Evolutionary conservation across 176 grass and related monocot species (phyloP).

Genomic region (Musa schizocarpa): DNA sequence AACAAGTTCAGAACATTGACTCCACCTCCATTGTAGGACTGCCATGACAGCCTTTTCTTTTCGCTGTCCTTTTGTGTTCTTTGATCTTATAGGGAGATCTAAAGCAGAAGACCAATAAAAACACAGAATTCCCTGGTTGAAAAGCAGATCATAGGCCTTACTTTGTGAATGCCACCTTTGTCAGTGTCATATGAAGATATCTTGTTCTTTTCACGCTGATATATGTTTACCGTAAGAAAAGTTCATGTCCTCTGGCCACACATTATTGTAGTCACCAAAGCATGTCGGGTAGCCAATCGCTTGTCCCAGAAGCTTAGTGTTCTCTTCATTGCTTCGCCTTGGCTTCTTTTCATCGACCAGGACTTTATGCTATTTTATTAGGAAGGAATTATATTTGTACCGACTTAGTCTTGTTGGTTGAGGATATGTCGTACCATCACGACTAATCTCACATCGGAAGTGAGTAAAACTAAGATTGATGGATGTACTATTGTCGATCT

Average conservation of each 20-base stretch:
- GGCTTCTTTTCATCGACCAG: not conserved
- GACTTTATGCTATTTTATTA: too few relatives aligned
- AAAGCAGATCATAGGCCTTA: not conserved
- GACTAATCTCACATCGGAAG: too few relatives aligned
- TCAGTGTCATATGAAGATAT: not conserved
- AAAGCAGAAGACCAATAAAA: not conserved
- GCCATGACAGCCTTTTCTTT: constrained; percentile 7
- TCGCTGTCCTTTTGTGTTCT: not conserved
- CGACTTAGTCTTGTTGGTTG: too few relatives aligned
- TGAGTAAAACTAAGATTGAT: too few relatives aligned
- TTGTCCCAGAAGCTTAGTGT: not conserved
- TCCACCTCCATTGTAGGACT: not conserved
- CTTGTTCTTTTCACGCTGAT: too few relatives aligned
- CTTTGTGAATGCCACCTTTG: not conserved
- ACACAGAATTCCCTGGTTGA: not conserved
- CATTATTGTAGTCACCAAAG: too few relatives aligned
- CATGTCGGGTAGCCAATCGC: not conserved
- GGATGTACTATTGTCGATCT: too few relatives aligned
- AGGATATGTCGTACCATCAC: too few relatives aligned
- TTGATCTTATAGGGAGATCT: constrained; percentile 1
- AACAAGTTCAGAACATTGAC: not conserved
- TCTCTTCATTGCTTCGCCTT: too few relatives aligned
- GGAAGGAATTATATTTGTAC: too few relatives aligned
- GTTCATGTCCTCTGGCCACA: too few relatives aligned
- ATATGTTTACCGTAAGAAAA: too few relatives aligned